A percentile compares a stretch with the other conserved stretches of the same genome.
phyloP scores from a whole-genome alignment of 225 moss, liverwort and hornwort genomes.

The Physcomitrellopsis africana region DNA sequence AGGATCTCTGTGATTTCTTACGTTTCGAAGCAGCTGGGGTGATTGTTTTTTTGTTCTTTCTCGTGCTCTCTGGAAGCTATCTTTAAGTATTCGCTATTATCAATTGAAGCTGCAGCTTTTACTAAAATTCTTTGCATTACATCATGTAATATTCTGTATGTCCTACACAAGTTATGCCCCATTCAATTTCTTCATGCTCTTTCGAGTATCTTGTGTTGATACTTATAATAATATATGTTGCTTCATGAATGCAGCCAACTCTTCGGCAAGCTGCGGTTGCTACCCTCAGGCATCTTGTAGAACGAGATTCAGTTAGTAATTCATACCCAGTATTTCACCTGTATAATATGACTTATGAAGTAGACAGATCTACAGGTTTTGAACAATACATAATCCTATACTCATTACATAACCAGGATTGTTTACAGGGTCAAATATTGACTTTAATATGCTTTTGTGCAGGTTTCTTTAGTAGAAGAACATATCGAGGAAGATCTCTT shows the following conservation, averaged over 20 bases:
- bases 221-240: slow-evolving; percentile 12
- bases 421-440: slow-evolving; percentile 20
- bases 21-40: slow-evolving; percentile 8
- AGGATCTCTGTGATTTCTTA: neutral
- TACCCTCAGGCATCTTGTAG: slow-evolving; percentile 89
- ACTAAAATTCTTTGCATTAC: neutral
- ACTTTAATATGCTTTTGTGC: slow-evolving; percentile 27
- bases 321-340: slow-evolving; percentile 17
- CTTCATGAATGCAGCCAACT: slow-evolving; percentile 72
- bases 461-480: slow-evolving; percentile 87
- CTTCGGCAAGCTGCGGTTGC: slow-evolving; percentile 94
- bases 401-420: neutral
- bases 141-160: slow-evolving; percentile 10
- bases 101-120: neutral
- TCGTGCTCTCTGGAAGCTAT: neutral
- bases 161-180: neutral
- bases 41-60: neutral
- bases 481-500: slow-evolving; percentile 98
- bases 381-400: neutral
- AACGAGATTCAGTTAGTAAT: slow-evolving; percentile 72
- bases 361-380: slow-evolving; percentile 13
- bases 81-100: slow-evolving; percentile 9
- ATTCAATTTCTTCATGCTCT: slow-evolving; percentile 2
- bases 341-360: slow-evolving; percentile 6
- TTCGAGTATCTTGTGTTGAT: slow-evolving; percentile 19